phyloP scores from a whole-genome alignment of 352 stramenopile genomes.

The Phytophthora tentaculata region DNA sequence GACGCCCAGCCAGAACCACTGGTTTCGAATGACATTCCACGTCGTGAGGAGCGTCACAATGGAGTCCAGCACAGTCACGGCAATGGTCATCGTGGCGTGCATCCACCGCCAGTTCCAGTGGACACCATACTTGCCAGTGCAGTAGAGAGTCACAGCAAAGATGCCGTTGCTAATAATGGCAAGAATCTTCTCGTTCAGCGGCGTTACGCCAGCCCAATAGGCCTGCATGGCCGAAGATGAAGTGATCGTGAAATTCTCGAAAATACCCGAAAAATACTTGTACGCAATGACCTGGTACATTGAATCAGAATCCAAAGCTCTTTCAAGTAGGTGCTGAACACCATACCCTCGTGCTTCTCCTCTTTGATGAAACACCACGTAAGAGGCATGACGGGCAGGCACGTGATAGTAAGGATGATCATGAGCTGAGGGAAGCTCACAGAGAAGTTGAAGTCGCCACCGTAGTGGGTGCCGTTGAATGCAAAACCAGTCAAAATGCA shows the following conservation, averaged over 20 bases:
- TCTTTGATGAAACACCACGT: constrained; percentile 59
- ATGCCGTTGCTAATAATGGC: constrained; percentile 37
- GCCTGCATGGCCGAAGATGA: constrained; percentile 40
- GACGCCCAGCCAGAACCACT: constrained; percentile 56
- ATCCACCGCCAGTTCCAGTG: constrained; percentile 50
- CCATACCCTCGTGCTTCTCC: constrained; percentile 38
- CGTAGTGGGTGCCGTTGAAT: constrained; percentile 51
- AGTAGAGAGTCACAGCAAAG: constrained; percentile 38
- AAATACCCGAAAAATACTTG: constrained; percentile 52
- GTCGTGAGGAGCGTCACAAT: constrained; percentile 39
- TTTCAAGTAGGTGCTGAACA: constrained; percentile 45
- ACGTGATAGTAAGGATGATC: constrained; percentile 39
- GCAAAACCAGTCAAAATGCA: constrained; percentile 48
- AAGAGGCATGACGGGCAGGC: constrained; percentile 47
- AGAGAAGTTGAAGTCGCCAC: constrained; percentile 51
- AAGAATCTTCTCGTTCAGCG: constrained; percentile 39
- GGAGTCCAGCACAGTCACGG: constrained; percentile 36
- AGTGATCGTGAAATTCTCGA: constrained; percentile 44
- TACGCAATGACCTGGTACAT: constrained; percentile 62
- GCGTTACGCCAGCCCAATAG: constrained; percentile 44
- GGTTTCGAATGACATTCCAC: constrained; percentile 50
- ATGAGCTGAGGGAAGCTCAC: constrained; percentile 46
- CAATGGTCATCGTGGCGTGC: constrained; percentile 36
- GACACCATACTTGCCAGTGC: constrained; percentile 43
- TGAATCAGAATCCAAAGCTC: constrained; percentile 50